Evolutionary conservation across 2,329 filamentous ascomycete species (phyloP).

Genomic region (Hyphodiscus sp.): DNA sequence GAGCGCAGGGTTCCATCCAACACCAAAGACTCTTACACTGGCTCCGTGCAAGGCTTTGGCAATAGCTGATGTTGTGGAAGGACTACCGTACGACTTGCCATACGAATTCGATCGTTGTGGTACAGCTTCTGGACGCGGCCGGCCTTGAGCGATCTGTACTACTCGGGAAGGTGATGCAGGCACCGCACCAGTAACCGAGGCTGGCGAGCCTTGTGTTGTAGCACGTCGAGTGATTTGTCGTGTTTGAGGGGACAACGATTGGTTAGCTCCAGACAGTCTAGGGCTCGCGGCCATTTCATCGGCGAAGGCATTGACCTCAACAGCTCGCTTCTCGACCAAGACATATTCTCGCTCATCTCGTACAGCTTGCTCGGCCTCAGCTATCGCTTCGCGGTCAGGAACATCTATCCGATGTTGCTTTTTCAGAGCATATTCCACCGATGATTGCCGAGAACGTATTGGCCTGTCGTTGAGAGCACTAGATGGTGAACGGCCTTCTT

Average conservation of each 20-base stretch:
- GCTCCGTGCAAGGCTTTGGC: conserved; percentile 94
- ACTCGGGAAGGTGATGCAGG: conserved; percentile 61
- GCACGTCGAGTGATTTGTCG: conserved; percentile 66
- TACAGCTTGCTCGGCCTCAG: conserved; percentile 60
- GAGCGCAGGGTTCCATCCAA: conserved; percentile 60
- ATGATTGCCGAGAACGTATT: conserved; percentile 16
- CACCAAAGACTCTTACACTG: conserved; percentile 66
- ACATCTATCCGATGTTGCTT: conserved; percentile 4
- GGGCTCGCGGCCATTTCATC: conserved; percentile 88
- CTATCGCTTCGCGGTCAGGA: conserved; percentile 51
- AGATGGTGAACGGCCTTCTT: conserved; percentile 26
- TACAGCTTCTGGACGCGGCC: conserved; percentile 48
- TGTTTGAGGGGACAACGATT: conserved; percentile 43
- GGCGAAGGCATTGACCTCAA: conserved; percentile 95
- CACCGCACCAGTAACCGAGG: conserved; percentile 62
- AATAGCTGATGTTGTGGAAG: conserved; percentile 82
- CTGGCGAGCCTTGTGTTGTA: conserved; percentile 69
- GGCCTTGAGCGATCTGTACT: conserved; percentile 66
- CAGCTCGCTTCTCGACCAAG: conserved; percentile 86
- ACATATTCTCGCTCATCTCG: conserved; percentile 94
- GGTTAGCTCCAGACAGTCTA: conserved; percentile 33
- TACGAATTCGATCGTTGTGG: conserved; percentile 76
- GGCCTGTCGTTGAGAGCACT: conserved; percentile 10
- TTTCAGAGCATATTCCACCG: conserved; percentile 23
- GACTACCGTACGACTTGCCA: conserved; percentile 51